phyloP scores from a whole-genome alignment of 345 rosid genomes.

The Bruguiera sexangula region DNA sequence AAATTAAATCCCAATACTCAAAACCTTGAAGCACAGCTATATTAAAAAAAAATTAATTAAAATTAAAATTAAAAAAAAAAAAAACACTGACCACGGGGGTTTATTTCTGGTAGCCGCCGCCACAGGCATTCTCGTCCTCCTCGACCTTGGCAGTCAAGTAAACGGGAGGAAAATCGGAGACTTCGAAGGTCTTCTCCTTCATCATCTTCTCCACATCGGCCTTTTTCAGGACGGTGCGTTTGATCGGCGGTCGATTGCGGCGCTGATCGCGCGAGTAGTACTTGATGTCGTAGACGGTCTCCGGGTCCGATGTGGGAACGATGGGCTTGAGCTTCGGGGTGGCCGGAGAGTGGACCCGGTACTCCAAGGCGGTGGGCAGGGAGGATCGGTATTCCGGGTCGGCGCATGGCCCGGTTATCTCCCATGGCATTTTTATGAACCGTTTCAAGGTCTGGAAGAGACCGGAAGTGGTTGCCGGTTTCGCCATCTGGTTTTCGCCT shows the following conservation, averaged over 20 bases:
- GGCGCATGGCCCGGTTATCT: slow-evolving; percentile 87
- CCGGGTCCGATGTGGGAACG: slow-evolving; percentile 76
- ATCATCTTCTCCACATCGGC: slow-evolving; percentile 69
- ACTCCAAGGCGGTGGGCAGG: slow-evolving; percentile 60
- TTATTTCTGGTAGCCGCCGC: slow-evolving; percentile 62
- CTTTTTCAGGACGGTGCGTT: slow-evolving; percentile 67
- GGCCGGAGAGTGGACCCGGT: slow-evolving; percentile 76
- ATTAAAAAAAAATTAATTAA: not conserved
- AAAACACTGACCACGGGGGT: slow-evolving; percentile 26
- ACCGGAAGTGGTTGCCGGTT: slow-evolving; percentile 46
- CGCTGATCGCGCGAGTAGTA: slow-evolving; percentile 77
- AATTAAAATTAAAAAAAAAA: not conserved
- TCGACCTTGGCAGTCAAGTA: slow-evolving; percentile 60
- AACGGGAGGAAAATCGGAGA: slow-evolving; percentile 67
- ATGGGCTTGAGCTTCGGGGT: slow-evolving; percentile 46
- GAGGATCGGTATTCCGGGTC: slow-evolving; percentile 70
- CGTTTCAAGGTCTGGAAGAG: slow-evolving; percentile 59
- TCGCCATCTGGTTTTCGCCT: slow-evolving; percentile 47
- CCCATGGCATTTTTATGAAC: slow-evolving; percentile 92
- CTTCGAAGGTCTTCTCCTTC: slow-evolving; percentile 68
- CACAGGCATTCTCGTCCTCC: slow-evolving; percentile 57
- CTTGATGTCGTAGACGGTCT: slow-evolving; percentile 82
- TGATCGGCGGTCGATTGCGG: slow-evolving; percentile 78
- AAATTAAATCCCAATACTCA: not conserved
- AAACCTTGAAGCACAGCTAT: not conserved